Evolutionary conservation across 164 flowering plant species (phyloP), one percentile per base, ranked within the genome.

Genomic region (Liriodendron chinense): DNA sequence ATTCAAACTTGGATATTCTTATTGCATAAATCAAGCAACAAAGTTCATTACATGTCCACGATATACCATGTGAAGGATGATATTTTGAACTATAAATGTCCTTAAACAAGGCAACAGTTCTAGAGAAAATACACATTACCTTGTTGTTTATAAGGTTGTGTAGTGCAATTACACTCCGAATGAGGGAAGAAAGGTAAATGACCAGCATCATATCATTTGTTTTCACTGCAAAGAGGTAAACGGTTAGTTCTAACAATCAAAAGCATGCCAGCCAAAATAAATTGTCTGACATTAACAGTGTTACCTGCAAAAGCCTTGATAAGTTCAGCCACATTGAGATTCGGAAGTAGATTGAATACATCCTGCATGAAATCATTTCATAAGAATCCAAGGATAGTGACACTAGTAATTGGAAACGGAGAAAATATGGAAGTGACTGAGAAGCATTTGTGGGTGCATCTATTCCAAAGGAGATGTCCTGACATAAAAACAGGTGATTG

Each of bases 121-220:
- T 28, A 28, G 34, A 28, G 34, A 28, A 28, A 28, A 28, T 28
- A 49, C 5, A 64, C 24, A 65, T 81, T 57, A 95, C 99, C 99
- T 95, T 95, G 87, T 93, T 93, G 80, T 91, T 95, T 82, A 95
- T 95, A 85, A 95, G 84, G 82, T 95, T 95, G 80, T 95, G 99
- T 78, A 95, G 96, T 3, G 99, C 98, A 73, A 95, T 91, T 24
- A 95, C 97, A 82, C 96, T 93, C 76, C 96, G 85, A 82, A 95
- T 93, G 73, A 95, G 94, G 43, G 99, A 93, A 26, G 99, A 95
- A 26, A 95, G 94, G 81, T 95, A 95, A 10, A 92, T 92, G 23
- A 92, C 99, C 82, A 93, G 76, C 99, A 95, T 95, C 99, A 93
- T 92, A 77, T 95, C 98, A 83, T 95, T 95, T 76, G 99, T 92